Percentiles rank a stretch among this genome's conserved stretches.
Evolutionary conservation across 164 flowering plant genomes (phyloP).

Genomic region (Hamamelis virginiana): DNA sequence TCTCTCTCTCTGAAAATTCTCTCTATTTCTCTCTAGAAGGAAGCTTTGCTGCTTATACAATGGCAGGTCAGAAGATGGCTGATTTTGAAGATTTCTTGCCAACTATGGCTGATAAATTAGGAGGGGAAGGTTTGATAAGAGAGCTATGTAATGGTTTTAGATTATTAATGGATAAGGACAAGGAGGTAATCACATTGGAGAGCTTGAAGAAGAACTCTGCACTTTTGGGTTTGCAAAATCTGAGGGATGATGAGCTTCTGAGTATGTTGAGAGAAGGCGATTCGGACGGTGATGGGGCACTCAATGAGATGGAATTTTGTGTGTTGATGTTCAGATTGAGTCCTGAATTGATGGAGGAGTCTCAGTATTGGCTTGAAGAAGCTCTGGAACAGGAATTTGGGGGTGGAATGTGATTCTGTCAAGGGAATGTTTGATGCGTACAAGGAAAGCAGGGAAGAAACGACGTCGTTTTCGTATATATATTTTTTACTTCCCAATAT

Average conservation of each 20-base stretch:
- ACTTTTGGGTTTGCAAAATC: constrained; percentile 36
- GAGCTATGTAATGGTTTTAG: constrained; percentile 64
- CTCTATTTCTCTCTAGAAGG: not conserved
- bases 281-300: constrained; percentile 48
- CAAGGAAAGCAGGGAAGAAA: too few relatives aligned
- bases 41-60: not conserved
- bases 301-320: constrained; percentile 60
- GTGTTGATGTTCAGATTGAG: constrained; percentile 61
- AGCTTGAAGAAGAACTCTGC: constrained; percentile 46
- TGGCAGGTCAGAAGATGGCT: constrained; percentile 18
- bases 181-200: constrained; percentile 49
- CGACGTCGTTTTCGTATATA: too few relatives aligned
- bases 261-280: constrained; percentile 58
- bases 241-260: constrained; percentile 47
- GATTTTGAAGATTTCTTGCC: constrained; percentile 53
- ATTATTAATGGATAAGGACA: constrained; percentile 49
- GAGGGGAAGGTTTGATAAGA: constrained; percentile 47
- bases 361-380: constrained; percentile 35
- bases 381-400: constrained; percentile 25
- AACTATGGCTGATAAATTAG: constrained; percentile 47
- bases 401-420: not conserved
- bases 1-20: constrained; percentile 11
- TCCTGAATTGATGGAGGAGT: constrained; percentile 50
- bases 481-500: too few relatives aligned
- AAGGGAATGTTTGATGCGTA: too few relatives aligned